Evolutionary conservation across 139 green algal species (phyloP).

Genomic region (Medakamo hakoo): DNA sequence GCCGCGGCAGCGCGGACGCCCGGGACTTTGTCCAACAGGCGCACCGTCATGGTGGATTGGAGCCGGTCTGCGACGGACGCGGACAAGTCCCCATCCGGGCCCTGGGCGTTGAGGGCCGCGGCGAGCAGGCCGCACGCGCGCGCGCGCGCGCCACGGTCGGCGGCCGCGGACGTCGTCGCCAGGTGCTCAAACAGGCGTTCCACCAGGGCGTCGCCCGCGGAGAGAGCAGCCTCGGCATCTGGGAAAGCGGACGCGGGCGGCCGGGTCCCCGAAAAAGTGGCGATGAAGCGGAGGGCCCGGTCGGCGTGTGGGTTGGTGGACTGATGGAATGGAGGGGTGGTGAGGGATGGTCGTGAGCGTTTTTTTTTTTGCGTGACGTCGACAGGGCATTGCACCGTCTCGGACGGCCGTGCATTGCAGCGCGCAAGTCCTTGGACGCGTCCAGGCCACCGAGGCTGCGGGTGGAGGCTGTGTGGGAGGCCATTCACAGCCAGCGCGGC

Average conservation of each 20-base stretch:
- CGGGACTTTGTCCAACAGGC: slow-evolving; percentile 35
- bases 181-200: slow-evolving; percentile 17
- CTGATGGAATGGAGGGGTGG: background rate
- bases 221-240: slow-evolving; percentile 5
- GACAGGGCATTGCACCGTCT: too few species aligned
- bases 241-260: slow-evolving; percentile 5
- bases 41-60: slow-evolving; percentile 22
- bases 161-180: slow-evolving; percentile 5
- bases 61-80: slow-evolving; percentile 29
- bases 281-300: slow-evolving; percentile 26
- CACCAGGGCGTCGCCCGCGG: slow-evolving; percentile 15
- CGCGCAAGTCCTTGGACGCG: too few species aligned
- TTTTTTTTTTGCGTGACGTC: too few species aligned
- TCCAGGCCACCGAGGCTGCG: too few species aligned
- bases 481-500: too few species aligned
- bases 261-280: slow-evolving; percentile 12
- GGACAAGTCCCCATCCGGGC: slow-evolving; percentile 17
- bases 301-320: slow-evolving; percentile 8
- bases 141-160: slow-evolving; percentile 23
- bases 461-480: too few species aligned
- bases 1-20: slow-evolving; percentile 33
- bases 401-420: too few species aligned
- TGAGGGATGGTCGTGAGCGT: too few species aligned
- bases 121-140: slow-evolving; percentile 24
- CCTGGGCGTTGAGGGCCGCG: slow-evolving; percentile 21